Evolutionary conservation across 176 grass and related monocot genomes (phyloP), one percentile per base, ranked within the genome.

Genomic region (Triticum urartu): DNA sequence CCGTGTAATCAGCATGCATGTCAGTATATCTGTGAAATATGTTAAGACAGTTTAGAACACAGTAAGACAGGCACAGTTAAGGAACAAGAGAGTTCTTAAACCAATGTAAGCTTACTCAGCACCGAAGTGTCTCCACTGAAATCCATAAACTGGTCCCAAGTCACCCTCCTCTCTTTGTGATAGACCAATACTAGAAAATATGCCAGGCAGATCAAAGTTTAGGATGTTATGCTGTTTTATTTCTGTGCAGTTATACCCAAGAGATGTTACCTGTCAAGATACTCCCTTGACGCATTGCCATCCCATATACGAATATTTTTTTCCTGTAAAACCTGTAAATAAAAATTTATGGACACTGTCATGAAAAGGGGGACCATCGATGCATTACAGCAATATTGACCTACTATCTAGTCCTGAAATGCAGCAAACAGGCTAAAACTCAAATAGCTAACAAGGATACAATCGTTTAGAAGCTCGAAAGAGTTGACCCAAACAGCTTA

Each of bases 81-180:
- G 68, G 32, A 26, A 15, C 60, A 30, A 61, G 50, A 30, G 38
- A 65, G 26, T 68, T 47, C 11, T 3, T 3, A 63, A 50, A 43
- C 42, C 8, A 66, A 14, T 68, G 64, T 18, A 71, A 83, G 39
- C 92, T 83, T 97, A 97, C 94, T 92, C 88, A 34, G 94, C 86
- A 87, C 92, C 94, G 77, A 97, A 97, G 59, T 97, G 94, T 50
- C 94, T 90, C 95, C 95, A 97, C 43, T 97, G 95, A 78, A 94
- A 97, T 71, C 95, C 95, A 84, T 97, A 94, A 73, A 97, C 77
- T 43, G 92, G 92, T 68, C 95, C 95, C 5, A 94, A 88, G 77
- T 97, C 95, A 81, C 95, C 92, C 89, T 94, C 95, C 52, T 92
- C 90, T 65, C 92, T 91, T 34, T 94, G 66, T 80, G 73, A 67